Base-by-base conservation (phyloP, 306 rosid genomes). In the Medicago ruthenica region DNA sequence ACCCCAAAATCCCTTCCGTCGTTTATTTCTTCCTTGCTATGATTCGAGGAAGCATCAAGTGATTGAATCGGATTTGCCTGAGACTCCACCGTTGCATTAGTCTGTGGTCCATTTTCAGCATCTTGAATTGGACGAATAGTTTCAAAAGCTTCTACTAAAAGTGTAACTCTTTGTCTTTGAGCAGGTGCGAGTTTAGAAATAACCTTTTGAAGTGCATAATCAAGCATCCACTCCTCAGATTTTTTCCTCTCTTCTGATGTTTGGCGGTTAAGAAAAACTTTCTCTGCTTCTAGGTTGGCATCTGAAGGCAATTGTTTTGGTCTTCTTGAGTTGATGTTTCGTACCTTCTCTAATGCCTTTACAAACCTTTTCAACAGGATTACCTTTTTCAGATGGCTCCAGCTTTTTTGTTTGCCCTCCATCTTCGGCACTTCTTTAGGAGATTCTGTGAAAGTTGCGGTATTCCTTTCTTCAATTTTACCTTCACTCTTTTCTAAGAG, bases 221-320 rank as follows among this genome's bases (percentile, higher is more conserved):
- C 97, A 65, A 95, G 92, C 97, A 92, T 92, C 97, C 97, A 95
- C 78, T 95, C 96, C 84, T 92, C 97, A 5, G 84, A 73, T 42
- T 84, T 88, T 66, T 81, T 89, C 27, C 60, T 85, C 79, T 88
- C 85, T 27, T 86, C 93, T 0, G 71, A 71, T 37, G 70, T 85
- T 79, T 78, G 91, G 74, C 15, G 90, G 83, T 81, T 87, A 40
- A 92, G 91, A 71, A 40, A 62, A 76, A 89, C 86, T 55, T 80
- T 89, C 70, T 86, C 97, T 12, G 84, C 87, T 71, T 87, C 92
- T 1, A 66, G 77, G 16, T 77, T 80, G 15, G 84, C 81, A 71
- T 85, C 86, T 48, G 80, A 64, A 7, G 92, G 84, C 44, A 83
- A 82, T 76, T 20, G 62, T 17, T 65, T 64, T n/a, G 85, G 88